A percentile compares a stretch with the other conserved stretches of the same genome.
phyloP scores from a whole-genome alignment of 441 rosid species.

The Erodium chrysanthum region DNA sequence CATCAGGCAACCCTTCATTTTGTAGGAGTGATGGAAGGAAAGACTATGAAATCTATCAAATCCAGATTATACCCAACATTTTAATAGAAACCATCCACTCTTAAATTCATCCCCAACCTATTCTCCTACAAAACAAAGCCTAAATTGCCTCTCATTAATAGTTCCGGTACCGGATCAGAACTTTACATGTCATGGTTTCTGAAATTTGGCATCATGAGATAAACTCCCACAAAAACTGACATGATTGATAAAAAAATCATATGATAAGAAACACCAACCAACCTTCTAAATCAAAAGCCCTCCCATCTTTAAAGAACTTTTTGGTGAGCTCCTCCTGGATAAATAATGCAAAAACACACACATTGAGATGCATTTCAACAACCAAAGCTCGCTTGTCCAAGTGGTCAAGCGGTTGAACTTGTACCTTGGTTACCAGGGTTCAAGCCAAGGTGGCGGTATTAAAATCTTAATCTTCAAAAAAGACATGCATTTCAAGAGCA shows the following conservation, averaged over 20 bases:
- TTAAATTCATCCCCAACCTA: too few species aligned
- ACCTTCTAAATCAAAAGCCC: slow-evolving; percentile 82
- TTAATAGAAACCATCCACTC: too few species aligned
- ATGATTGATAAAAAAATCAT: slow-evolving; percentile 4
- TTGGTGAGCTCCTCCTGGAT: slow-evolving; percentile 53
- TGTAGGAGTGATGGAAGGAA: neutral
- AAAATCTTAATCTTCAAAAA: too few species aligned
- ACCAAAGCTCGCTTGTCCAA: too few species aligned
- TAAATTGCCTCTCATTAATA: neutral
- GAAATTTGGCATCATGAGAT: neutral
- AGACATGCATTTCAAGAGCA: neutral
- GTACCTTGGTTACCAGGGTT: too few species aligned
- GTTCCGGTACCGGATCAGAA: neutral
- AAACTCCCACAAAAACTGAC: slow-evolving; percentile 3
- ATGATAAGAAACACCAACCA: slow-evolving; percentile 15
- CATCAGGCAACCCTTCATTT: neutral
- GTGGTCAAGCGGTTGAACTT: too few species aligned
- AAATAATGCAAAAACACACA: neutral
- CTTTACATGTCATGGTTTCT: neutral
- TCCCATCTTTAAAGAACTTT: slow-evolving; percentile 74
- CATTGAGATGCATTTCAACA: slow-evolving; percentile 1
- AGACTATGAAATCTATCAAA: neutral
- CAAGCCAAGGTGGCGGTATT: too few species aligned
- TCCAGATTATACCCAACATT: too few species aligned
- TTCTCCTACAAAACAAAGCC: too few species aligned